These are phyloP conservation scores for Venturia oleaginea DNA, from an alignment of 2,329 filamentous ascomycete species.

Conservation along the genomic window DNA sequence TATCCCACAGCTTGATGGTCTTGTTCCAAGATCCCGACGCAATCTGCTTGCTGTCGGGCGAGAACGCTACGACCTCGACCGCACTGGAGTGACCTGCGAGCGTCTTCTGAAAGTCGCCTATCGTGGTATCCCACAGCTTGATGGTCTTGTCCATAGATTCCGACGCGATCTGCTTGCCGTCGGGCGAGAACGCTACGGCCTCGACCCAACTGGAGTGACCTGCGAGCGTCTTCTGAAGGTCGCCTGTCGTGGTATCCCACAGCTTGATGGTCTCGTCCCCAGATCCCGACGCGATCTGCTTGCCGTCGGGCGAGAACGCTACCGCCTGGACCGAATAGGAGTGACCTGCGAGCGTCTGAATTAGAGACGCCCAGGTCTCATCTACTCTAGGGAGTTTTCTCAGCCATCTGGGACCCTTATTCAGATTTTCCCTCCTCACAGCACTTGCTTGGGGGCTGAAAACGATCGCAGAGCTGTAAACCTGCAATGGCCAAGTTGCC, in stretches of 20 bases:
- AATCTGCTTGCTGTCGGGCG: constrained; percentile 14
- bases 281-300: constrained; percentile 18
- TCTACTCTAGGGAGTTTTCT: background rate
- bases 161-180: too few species aligned
- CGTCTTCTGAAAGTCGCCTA: background rate
- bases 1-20: constrained; percentile 9
- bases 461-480: constrained; percentile 20
- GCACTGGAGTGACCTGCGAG: constrained; percentile 16
- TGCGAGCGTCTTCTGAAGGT: too few species aligned
- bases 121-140: too few species aligned
- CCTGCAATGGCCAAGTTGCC: constrained; percentile 13
- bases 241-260: too few species aligned
- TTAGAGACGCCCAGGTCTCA: too few species aligned
- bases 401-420: background rate
- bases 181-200: too few species aligned
- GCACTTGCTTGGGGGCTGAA: constrained; percentile 16
- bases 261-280: background rate
- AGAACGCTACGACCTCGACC: constrained; percentile 15
- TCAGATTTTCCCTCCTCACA: background rate
- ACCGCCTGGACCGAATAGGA: constrained; percentile 15
- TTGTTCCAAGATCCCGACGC: constrained; percentile 14
- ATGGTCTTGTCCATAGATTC: too few species aligned
- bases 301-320: constrained; percentile 19
- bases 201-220: too few species aligned
- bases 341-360: constrained; percentile 2